Evolutionary conservation across 768 basidiomycete species (phyloP).

Genomic region (Naganishia randhawae): DNA sequence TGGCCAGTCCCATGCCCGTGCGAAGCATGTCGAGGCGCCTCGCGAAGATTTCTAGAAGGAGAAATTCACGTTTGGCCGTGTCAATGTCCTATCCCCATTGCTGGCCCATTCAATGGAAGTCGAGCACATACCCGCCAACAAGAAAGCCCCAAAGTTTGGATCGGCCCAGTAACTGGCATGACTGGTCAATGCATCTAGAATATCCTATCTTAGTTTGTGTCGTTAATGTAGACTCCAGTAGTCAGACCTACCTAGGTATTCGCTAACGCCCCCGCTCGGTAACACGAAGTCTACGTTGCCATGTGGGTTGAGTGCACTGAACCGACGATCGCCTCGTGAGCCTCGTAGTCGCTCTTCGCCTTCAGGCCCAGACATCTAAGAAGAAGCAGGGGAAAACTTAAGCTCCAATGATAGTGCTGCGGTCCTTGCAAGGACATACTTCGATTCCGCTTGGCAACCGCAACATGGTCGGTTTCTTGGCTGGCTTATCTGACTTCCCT

Average conservation of each 20-base stretch:
- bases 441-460: slow-evolving; percentile 50
- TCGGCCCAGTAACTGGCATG: slow-evolving; percentile 54
- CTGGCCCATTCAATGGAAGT: background rate
- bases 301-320: slow-evolving; percentile 54
- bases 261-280: slow-evolving; percentile 52
- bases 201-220: background rate
- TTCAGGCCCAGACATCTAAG: slow-evolving; percentile 45
- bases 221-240: background rate
- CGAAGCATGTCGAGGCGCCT: slow-evolving; percentile 49
- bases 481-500: slow-evolving; percentile 14
- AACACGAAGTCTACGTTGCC: slow-evolving; percentile 54
- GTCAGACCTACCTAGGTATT: slow-evolving; percentile 49
- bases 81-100: too few species aligned
- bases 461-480: slow-evolving; percentile 44
- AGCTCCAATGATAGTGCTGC: background rate
- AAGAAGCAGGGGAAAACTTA: background rate
- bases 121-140: slow-evolving; percentile 41
- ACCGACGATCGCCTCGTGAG: slow-evolving; percentile 49
- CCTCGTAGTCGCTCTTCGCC: slow-evolving; percentile 49
- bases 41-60: slow-evolving; percentile 49
- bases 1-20: slow-evolving; percentile 50
- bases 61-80: background rate
- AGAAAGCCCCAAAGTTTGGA: slow-evolving; percentile 52
- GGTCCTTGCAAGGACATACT: slow-evolving; percentile 31
- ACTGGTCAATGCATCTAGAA: slow-evolving; percentile 47